Evolutionary conservation across 179 eudicot genomes (phyloP).

Genomic region (Spinacia oleracea): DNA sequence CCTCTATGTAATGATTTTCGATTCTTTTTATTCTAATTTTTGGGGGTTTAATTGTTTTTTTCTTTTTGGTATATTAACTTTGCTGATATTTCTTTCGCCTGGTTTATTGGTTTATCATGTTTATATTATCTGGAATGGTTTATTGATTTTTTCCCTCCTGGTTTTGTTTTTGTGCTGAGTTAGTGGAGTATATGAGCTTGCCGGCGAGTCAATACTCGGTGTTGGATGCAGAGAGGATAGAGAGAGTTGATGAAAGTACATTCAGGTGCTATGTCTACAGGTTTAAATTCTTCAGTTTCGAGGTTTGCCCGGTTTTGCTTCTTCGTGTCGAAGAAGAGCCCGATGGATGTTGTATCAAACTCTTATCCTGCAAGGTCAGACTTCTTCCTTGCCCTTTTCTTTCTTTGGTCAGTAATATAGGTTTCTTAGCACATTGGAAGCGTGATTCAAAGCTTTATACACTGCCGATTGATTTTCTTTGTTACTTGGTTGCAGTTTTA

Average conservation of each 20-base stretch:
- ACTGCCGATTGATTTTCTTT: background rate
- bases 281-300: constrained; percentile 78
- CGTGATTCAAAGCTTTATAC: background rate
- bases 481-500: too few relatives aligned
- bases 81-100: too few relatives aligned
- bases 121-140: background rate
- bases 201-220: constrained; percentile 94
- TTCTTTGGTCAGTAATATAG: background rate
- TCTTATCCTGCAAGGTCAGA: constrained; percentile 75
- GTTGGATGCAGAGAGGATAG: constrained; percentile 85
- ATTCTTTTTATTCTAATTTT: too few relatives aligned
- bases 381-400: constrained; percentile 14
- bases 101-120: background rate
- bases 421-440: background rate
- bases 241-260: constrained; percentile 73
- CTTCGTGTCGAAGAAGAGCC: constrained; percentile 74
- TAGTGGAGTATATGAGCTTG: constrained; percentile 85
- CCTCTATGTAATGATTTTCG: constrained; percentile 25
- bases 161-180: constrained; percentile 5
- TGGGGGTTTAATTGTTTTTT: too few relatives aligned
- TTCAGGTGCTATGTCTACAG: constrained; percentile 75
- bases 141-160: background rate
- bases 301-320: constrained; percentile 83
- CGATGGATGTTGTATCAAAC: constrained; percentile 72
- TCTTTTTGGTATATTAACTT: too few relatives aligned